phyloP scores from a whole-genome alignment of 2,329 filamentous ascomycete genomes.

The Nigrospora osmanthi region DNA sequence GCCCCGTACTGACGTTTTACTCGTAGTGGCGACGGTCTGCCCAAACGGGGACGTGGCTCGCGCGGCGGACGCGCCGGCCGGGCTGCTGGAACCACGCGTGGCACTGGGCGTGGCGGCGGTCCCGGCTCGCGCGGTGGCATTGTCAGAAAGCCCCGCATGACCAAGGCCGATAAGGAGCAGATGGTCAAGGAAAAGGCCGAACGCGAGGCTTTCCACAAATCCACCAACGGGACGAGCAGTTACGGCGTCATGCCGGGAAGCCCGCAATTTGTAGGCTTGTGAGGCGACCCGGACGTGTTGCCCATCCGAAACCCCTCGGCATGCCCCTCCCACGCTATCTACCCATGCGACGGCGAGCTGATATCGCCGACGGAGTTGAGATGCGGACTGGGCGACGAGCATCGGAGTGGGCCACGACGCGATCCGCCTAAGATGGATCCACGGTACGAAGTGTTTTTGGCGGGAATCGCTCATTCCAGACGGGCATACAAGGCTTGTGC shows the following conservation, averaged over 20 bases:
- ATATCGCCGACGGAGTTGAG: too few relatives aligned
- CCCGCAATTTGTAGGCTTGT: constrained; percentile 24
- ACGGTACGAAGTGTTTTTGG: too few relatives aligned
- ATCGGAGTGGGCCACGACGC: too few relatives aligned
- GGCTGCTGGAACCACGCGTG: constrained; percentile 56
- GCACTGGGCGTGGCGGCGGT: constrained; percentile 33
- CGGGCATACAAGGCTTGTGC: too few relatives aligned
- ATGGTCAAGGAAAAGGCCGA: constrained; percentile 77
- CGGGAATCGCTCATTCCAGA: too few relatives aligned
- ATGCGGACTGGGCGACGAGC: too few relatives aligned
- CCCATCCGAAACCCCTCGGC: too few relatives aligned
- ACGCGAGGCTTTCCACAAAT: constrained; percentile 41
- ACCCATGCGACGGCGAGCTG: too few relatives aligned
- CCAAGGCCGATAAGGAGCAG: constrained; percentile 75
- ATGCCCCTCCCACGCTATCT: too few relatives aligned
- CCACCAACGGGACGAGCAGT: constrained; percentile 12
- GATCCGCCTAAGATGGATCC: too few relatives aligned
- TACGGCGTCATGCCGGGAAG: constrained; percentile 22
- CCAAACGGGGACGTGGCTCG: constrained; percentile 56
- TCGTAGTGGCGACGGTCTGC: constrained; percentile 61
- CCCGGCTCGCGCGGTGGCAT: constrained; percentile 70
- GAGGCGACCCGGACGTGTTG: neutral
- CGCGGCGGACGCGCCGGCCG: constrained; percentile 42
- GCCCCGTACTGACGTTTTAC: constrained; percentile 23
- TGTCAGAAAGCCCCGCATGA: constrained; percentile 75